Evolutionary conservation across 2,329 filamentous ascomycete genomes (phyloP), one percentile per base, ranked within the genome.

Genomic region (Colletotrichum liriopes): DNA sequence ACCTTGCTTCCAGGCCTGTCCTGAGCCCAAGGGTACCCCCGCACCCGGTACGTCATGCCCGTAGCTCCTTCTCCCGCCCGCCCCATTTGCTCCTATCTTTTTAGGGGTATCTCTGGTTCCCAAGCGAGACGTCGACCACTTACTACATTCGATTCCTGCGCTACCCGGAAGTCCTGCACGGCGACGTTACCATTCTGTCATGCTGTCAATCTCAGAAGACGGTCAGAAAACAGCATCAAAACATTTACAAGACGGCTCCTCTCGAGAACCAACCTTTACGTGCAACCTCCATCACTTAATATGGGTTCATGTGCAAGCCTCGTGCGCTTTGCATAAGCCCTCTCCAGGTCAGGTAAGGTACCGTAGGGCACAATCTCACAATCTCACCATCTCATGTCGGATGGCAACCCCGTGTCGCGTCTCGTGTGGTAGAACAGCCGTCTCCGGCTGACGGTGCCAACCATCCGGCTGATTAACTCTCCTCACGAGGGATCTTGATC

Each of bases 401-500:
- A 64, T 64, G n/a, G 56, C 52, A 59, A 37, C 58, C 29, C 64
- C 49, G 43, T 59, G 39, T 60, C 14, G 59, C 14, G 59, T 52
- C 58, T 26, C 37, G 59, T 69, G 52, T 68, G 65, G 69, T 43
- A 49, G 47, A 70, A 65, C 47, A 55, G 49, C 59, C 62, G 60
- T 41, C 58, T 59, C 47, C 54, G 54, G 65, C 68, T 71, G 68
- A 62, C 68, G 64, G 68, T 71, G 49, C 68, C 64, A 62, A 56
- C 41, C 68, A 67, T 54, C 64, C 68, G 64, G 64, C 47, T 60
- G 61, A 68, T 45, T 23, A 43, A 18, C 9, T 58, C 37, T 47
- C 41, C 70, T 69, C 70, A 56, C 66, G 70, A 69, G 70, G 37
- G 59, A 72, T 72, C 60, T 64, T 59, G 66, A 49, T 72, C 70